Evolutionary conservation across 1,139 yeast genomes (phyloP), one percentile per base, ranked within the genome.

Genomic region (Zygoascus sp.): DNA sequence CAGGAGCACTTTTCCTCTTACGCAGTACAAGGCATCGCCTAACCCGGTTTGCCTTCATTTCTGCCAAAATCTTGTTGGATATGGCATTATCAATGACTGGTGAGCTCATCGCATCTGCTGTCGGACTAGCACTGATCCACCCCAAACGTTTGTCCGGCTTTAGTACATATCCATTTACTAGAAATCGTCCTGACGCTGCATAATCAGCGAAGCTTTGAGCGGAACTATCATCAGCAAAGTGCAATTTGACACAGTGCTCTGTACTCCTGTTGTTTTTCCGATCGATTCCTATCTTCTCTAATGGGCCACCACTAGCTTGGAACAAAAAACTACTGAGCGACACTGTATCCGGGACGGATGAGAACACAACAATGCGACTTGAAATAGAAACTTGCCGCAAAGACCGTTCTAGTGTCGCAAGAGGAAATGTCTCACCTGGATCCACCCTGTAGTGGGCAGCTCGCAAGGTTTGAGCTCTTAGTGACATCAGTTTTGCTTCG

Each of bases 221-320:
- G 59, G 77, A 77, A 22, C 71, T 73, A 1, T 76, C 70, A 28
- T 65, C 72, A 28, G 78, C 60, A 58, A 82, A 87, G 57, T 75
- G 72, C 1, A 84, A 52, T 53, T 80, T 81, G 15, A 82, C 46
- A 15, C 48, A 32, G 11, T 52, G 45, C 10, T 46, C 46, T n/a
- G n/a, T n/a, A 9, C 49, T 36, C 41, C 54, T 45, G 32, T 27
- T 35, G 28, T 21, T 32, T 5, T 27, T 23, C n/a, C 23, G 16
- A 5, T 16, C 50, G 32, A 62, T 47, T 2, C 63, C 66, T 2
- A 83, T 60, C 51, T 72, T 74, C 54, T 83, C 89, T 40, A 86
- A 65, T 0, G 92, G 88, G 0, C 96, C 96, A 0, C 95, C 95
- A 56, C 75, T 69, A 0, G 84, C 70, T 53, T 81, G 86, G 1